A percentile compares a stretch with the other conserved stretches of the same genome.
Evolutionary conservation across 176 grass and related monocot species (phyloP).

Genomic region (Chloris gayana): DNA sequence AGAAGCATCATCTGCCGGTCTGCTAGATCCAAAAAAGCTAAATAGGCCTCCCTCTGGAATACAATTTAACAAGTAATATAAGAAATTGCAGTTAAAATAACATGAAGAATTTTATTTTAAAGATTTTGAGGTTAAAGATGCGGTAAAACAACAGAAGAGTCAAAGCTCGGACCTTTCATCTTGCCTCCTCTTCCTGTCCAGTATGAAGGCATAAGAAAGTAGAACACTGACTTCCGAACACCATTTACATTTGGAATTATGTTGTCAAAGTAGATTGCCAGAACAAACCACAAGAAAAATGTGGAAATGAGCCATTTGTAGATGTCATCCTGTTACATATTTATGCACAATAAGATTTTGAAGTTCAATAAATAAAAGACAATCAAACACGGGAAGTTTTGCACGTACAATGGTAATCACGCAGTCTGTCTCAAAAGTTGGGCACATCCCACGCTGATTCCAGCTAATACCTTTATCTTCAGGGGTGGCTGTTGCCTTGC

Average conservation of each 20-base stretch:
- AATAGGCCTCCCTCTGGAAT: slow-evolving; percentile 80
- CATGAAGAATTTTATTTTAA: slow-evolving; percentile 9
- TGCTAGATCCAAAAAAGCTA: slow-evolving; percentile 75
- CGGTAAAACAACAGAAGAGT: slow-evolving; percentile 22
- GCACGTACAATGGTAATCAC: slow-evolving; percentile 81
- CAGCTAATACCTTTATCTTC: slow-evolving; percentile 89
- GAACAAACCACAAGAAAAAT: slow-evolving; percentile 89
- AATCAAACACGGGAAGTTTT: slow-evolving; percentile 22
- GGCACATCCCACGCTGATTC: slow-evolving; percentile 58
- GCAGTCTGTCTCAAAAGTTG: slow-evolving; percentile 63
- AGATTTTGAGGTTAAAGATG: no score
- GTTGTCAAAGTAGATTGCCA: slow-evolving; percentile 96
- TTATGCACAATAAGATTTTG: slow-evolving; percentile 35
- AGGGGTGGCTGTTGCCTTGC: slow-evolving; percentile 78
- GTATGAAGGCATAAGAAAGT: slow-evolving; percentile 94
- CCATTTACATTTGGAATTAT: slow-evolving; percentile 91
- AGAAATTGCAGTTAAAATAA: slow-evolving; percentile 25
- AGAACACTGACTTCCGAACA: slow-evolving; percentile 86
- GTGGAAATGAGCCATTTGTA: slow-evolving; percentile 93
- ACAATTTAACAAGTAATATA: slow-evolving; percentile 23
- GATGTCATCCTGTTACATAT: slow-evolving; percentile 73
- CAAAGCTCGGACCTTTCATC: slow-evolving; percentile 58
- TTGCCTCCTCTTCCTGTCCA: slow-evolving; percentile 94
- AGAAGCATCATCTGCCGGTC: slow-evolving; percentile 62
- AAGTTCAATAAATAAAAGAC: slow-evolving; percentile 3